A percentile compares a stretch with the other conserved stretches of the same genome.
phyloP scores from a whole-genome alignment of 2,329 filamentous ascomycete species.

The Ophiostoma himal-ulmi region DNA sequence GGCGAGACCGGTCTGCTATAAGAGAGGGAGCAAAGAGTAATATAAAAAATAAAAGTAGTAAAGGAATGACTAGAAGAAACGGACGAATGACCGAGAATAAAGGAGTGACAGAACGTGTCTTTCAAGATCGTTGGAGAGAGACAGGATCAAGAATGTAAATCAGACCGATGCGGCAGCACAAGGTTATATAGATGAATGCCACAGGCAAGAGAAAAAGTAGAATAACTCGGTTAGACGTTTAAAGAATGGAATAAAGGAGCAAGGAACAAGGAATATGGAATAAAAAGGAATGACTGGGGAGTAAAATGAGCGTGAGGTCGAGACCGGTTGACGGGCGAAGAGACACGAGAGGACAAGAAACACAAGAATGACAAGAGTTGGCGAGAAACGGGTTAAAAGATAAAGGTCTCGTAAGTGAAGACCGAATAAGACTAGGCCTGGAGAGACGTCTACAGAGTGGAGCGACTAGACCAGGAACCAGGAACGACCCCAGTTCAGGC shows the following conservation, averaged over 20 bases:
- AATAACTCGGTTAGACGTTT: not conserved
- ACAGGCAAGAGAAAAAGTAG: constrained; percentile 6
- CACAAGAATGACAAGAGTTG: constrained; percentile 5
- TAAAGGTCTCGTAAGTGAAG: not conserved
- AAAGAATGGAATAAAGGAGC: not conserved
- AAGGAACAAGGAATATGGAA: not conserved
- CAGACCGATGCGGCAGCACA: constrained; percentile 1
- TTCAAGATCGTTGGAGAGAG: constrained; percentile 3
- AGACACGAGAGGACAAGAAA: not conserved
- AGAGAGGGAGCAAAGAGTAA: no score
- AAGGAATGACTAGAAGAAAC: constrained; percentile 4
- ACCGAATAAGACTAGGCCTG: not conserved
- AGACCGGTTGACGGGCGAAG: constrained; percentile 6
- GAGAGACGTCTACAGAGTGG: not conserved
- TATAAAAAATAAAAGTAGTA: not conserved
- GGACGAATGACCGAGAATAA: not conserved
- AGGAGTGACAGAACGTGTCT: constrained; percentile 8
- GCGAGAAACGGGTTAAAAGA: constrained; percentile 14
- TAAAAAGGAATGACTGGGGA: constrained; percentile 2
- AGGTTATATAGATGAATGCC: constrained; percentile 9
- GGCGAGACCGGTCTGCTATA: constrained; percentile 11
- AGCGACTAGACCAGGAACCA: constrained; percentile 9
- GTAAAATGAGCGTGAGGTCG: not conserved
- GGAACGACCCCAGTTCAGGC: not conserved
- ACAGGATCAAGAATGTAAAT: constrained; percentile 4